Conservation (phyloP, 2,329 filamentous ascomycete species). For the Neonectria coccinea region DNA sequence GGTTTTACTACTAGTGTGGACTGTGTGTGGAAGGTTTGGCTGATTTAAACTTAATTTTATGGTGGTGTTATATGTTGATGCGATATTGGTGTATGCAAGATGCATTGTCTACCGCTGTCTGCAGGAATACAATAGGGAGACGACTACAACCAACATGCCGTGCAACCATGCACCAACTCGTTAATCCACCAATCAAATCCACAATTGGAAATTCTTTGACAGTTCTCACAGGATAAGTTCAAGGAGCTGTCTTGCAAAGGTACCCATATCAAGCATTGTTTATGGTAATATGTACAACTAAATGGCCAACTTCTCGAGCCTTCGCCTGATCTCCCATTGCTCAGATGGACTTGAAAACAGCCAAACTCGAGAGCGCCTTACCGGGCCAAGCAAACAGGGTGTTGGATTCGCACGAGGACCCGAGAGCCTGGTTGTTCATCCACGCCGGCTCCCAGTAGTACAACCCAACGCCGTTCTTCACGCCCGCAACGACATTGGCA, state of each 20-base stretch:
- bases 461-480: constrained; percentile 67
- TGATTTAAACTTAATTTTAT: no score
- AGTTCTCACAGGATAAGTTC: no score
- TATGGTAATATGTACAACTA: neutral
- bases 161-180: no score
- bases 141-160: no score
- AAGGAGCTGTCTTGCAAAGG: no score
- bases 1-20: neutral
- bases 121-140: no score
- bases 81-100: accelerated
- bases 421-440: constrained; percentile 73
- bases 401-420: constrained; percentile 74
- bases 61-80: neutral
- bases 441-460: constrained; percentile 83
- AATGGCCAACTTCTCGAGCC: neutral
- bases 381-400: constrained; percentile 69
- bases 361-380: constrained; percentile 66
- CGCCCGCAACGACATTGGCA: constrained; percentile 64
- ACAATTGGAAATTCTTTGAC: no score
- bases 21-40: no score
- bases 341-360: constrained; percentile 65
- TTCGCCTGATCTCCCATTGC: neutral
- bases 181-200: no score
- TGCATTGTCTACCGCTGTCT: neutral
- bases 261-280: neutral